Evolutionary conservation across 768 basidiomycete genomes (phyloP).

Genomic region (Phanerodontia chrysosporium): DNA sequence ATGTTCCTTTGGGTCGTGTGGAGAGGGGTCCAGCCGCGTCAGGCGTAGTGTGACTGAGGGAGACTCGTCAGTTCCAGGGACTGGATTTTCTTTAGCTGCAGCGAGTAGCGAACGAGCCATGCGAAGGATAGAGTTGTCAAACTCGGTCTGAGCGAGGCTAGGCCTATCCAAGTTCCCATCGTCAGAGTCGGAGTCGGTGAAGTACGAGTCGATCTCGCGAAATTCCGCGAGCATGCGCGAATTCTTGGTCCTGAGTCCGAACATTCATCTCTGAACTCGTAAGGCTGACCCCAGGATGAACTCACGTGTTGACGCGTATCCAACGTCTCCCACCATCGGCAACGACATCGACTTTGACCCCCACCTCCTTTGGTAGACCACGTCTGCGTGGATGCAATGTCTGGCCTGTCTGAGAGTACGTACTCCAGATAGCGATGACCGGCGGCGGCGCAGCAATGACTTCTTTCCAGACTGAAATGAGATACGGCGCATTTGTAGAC

Average conservation of each 20-base stretch:
- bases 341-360: conserved; percentile 78
- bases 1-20: conserved; percentile 23
- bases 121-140: conserved; percentile 70
- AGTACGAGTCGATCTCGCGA: conserved; percentile 78
- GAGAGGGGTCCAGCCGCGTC: conserved; percentile 58
- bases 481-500: conserved; percentile 77
- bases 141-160: conserved; percentile 41
- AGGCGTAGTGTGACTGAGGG: conserved; percentile 60
- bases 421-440: conserved; percentile 55
- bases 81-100: conserved; percentile 57
- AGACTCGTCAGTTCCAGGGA: conserved; percentile 30
- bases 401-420: conserved; percentile 31
- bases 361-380: conserved; percentile 23
- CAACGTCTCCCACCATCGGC: conserved; percentile 70
- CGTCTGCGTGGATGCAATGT: conserved; percentile 13
- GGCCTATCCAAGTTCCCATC: conserved; percentile 10
- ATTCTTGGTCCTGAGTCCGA: conserved; percentile 60
- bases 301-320: conserved; percentile 87
- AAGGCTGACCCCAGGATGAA: conserved; percentile 12
- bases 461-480: conserved; percentile 81
- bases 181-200: conserved; percentile 55
- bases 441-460: conserved; percentile 56
- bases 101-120: conserved; percentile 66
- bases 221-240: conserved; percentile 75
- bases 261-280: not conserved